These are phyloP conservation scores for Pichia terricola DNA, from an alignment of 1,139 yeast genomes.

Conservation along the genomic window DNA sequence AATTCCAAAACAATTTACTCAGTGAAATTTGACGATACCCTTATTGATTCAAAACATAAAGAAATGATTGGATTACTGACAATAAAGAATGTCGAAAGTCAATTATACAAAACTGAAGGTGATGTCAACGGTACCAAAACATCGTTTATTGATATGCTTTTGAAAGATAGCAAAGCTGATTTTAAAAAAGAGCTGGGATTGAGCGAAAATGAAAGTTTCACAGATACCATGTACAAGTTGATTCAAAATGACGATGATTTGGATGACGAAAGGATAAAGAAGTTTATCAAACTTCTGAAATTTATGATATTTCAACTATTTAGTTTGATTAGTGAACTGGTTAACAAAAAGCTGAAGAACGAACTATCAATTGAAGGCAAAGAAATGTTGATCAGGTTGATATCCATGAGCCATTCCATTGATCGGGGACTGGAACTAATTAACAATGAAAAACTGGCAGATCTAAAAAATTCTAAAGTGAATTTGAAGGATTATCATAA, in stretches of 20 bases:
- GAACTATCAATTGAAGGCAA: conserved; percentile 56
- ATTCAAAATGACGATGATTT: conserved; percentile 19
- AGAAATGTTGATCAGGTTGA: conserved; percentile 56
- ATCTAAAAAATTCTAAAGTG: not conserved
- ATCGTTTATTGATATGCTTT: conserved; percentile 8
- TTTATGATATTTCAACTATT: conserved; percentile 39
- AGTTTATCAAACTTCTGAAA: conserved; percentile 37
- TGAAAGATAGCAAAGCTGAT: conserved; percentile 3
- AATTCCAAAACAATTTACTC: conserved; percentile 54
- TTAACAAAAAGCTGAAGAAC: too few species aligned
- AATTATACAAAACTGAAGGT: conserved; percentile 18
- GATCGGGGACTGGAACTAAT: conserved; percentile 47
- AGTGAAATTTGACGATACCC: conserved; percentile 63
- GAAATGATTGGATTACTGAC: conserved; percentile 57
- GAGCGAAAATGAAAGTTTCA: conserved; percentile 22
- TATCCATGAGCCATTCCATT: conserved; percentile 56
- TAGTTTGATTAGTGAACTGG: conserved; percentile 46
- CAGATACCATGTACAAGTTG: conserved; percentile 28
- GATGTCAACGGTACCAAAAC: conserved; percentile 5
- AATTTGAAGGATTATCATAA: conserved; percentile 2
- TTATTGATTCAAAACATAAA: conserved; percentile 44
- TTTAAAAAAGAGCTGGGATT: conserved; percentile 15
- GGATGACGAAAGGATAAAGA: conserved; percentile 25
- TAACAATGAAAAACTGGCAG: conserved; percentile 4
- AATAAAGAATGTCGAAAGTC: conserved; percentile 60